Evolutionary conservation across 768 basidiomycete species (phyloP), one percentile per base, ranked within the genome.

Genomic region (Agrocybe praecox): DNA sequence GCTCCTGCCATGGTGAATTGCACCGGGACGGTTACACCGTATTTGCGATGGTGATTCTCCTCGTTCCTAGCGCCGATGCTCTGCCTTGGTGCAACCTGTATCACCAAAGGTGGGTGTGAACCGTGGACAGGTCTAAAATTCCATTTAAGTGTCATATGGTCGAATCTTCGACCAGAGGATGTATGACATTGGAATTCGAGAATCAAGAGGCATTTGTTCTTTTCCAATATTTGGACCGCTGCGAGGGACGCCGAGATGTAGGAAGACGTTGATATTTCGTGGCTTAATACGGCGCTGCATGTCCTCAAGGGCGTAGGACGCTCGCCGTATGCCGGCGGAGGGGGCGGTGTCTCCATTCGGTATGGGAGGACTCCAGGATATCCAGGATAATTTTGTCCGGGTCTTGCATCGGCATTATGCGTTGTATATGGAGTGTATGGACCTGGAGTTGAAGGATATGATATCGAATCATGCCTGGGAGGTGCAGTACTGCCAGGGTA

Each of bases 151-250:
- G 48, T 43, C 44, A 63, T 21, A 2, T 56, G 52, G 17, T 51
- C 51, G 26, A 60, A 63, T 3, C 62, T 58, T 14, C 55, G 62
- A 21, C 40, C 21, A 6, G 46, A 45, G 15, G 56, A 60, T 7
- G 62, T 56, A 18, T 63, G 62, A 17, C 62, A 63, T 26, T 60
- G 56, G 43, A 63, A 56, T 23, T 58, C 51, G 19, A 63, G 48
- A 14, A 63, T 52, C 24, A 63, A 40, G 29, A 63, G 48, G 19
- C 59, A 60, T 42, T 56, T 55, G 24, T 59, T 56, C 33, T 49
- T 26, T 45, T 60, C 62, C 46, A 63, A 40, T 2, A 60, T 40
- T 32, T 63, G 62, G 11, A 60, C 59, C 21, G 47, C 43, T 6
- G 53, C 36, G 12, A 63, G 26, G n/a, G 53, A 53, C 14, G 59